These are phyloP conservation scores for Xylariaceae sp. DNA, from an alignment of 2,329 filamentous ascomycete genomes.

Conservation along the genomic window DNA sequence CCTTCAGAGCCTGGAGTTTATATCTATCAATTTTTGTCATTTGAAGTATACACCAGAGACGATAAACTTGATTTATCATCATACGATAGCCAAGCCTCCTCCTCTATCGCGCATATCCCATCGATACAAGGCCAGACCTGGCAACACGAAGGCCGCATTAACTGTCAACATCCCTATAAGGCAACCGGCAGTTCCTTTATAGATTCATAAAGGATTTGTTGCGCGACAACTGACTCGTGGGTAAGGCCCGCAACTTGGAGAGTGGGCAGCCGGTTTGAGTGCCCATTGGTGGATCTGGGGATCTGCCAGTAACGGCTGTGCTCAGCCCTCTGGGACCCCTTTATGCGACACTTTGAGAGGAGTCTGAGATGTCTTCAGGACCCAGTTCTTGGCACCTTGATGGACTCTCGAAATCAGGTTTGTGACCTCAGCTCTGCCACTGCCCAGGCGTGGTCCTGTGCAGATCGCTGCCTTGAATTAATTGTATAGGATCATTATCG, in stretches of 20 bases:
- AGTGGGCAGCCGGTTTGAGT: too few relatives aligned
- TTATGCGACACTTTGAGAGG: neutral
- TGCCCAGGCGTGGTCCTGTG: neutral
- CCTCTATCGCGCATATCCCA: neutral
- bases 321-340: conserved; percentile 1
- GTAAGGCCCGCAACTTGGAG: neutral
- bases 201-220: neutral
- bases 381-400: neutral
- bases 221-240: neutral
- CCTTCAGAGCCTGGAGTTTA: too few relatives aligned
- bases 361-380: neutral
- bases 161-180: neutral
- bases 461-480: neutral
- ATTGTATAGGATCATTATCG: too few relatives aligned
- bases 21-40: too few relatives aligned
- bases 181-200: neutral
- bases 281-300: neutral
- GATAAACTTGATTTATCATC: too few relatives aligned
- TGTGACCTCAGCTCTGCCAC: neutral
- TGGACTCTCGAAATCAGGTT: neutral
- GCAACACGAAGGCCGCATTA: neutral
- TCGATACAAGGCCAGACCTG: neutral
- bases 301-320: neutral
- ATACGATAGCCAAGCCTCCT: neutral
- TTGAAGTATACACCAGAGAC: too few relatives aligned